Evolutionary conservation across 2,329 filamentous ascomycete genomes (phyloP).

Genomic region (Cadophora luteo-olivacea): DNA sequence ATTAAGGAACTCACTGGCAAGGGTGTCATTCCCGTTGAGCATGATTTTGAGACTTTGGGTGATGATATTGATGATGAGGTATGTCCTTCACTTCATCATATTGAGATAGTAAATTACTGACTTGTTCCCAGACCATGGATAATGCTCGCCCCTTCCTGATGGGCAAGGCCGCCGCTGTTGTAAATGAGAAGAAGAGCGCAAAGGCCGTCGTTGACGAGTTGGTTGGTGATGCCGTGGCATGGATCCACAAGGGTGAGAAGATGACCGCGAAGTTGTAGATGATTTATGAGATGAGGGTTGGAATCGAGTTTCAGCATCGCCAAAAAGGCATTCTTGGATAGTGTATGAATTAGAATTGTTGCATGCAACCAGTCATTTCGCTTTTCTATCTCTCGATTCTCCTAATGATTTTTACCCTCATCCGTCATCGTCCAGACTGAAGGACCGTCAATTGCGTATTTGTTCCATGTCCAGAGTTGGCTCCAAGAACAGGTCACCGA

Average conservation of each 20-base stretch:
- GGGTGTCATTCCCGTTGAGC: constrained; percentile 92
- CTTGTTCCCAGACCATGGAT: too few species aligned
- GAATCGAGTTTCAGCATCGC: background rate
- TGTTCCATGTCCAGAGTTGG: too few species aligned
- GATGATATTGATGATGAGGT: constrained; percentile 66
- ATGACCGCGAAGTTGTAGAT: constrained; percentile 72
- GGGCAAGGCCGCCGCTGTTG: constrained; percentile 95
- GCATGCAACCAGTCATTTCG: constrained; percentile 5
- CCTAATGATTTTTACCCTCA: too few species aligned
- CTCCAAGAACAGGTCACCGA: too few species aligned
- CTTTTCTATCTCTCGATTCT: too few species aligned
- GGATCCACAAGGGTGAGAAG: constrained; percentile 72
- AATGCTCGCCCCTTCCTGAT: constrained; percentile 91
- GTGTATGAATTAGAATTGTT: constrained; percentile 27
- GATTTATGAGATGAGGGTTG: background rate
- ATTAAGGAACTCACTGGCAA: constrained; percentile 91
- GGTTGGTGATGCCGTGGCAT: constrained; percentile 78
- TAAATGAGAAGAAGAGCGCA: constrained; percentile 90
- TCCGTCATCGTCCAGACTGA: too few species aligned
- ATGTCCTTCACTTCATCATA: too few species aligned
- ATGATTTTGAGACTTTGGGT: constrained; percentile 88
- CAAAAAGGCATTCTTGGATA: constrained; percentile 19
- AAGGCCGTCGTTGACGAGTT: constrained; percentile 96
- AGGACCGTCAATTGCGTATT: too few species aligned
- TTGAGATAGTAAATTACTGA: too few species aligned